Conservation (phyloP, 129 eudicot species). For the Chrysanthemum makinoi region DNA sequence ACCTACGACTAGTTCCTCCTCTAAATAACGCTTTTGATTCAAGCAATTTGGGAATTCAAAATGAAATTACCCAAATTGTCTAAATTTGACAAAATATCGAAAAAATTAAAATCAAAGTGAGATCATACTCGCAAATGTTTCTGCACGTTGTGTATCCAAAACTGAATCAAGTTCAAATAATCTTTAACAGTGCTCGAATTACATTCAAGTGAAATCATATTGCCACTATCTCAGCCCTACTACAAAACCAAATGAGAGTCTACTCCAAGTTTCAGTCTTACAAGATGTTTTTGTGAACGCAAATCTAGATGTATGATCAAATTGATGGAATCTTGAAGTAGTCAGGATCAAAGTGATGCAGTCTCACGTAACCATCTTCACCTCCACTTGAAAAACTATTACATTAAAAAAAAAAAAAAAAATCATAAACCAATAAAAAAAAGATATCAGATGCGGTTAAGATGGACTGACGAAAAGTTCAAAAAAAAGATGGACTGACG, state of each 20-base stretch:
- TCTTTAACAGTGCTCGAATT: conserved; percentile 10
- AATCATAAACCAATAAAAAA: not conserved
- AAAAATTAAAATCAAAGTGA: no score
- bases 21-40: no score
- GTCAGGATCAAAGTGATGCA: conserved; percentile 82
- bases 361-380: conserved; percentile 86
- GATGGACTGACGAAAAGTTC: not conserved
- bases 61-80: no score
- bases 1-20: no score
- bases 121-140: not conserved
- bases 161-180: conserved; percentile 18
- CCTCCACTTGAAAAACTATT: conserved; percentile 86
- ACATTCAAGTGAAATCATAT: conserved; percentile 10
- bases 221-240: conserved; percentile 23
- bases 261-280: not conserved
- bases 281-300: conserved; percentile 6
- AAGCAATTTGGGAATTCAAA: no score
- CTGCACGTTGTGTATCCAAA: conserved; percentile 11
- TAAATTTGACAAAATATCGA: no score
- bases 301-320: conserved; percentile 6
- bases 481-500: not conserved
- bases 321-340: conserved; percentile 65
- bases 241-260: conserved; percentile 4
- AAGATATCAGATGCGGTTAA: not conserved
- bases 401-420: not conserved